phyloP scores from a whole-genome alignment of 2,329 filamentous ascomycete genomes.

The Thielaviopsis musarum region DNA sequence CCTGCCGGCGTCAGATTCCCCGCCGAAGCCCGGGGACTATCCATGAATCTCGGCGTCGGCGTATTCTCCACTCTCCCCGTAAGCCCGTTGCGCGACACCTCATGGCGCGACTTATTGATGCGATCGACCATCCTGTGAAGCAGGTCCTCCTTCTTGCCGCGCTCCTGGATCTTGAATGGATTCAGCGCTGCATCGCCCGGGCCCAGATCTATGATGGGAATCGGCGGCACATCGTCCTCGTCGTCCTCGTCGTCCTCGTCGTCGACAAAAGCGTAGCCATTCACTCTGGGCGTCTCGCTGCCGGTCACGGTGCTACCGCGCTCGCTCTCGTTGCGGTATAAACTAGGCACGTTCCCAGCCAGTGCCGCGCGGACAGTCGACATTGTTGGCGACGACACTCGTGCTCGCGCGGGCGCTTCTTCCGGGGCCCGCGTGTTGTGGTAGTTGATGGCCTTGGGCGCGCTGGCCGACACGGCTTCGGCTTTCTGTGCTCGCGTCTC shows the following conservation, averaged over 20 bases:
- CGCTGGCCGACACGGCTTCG: constrained; percentile 54
- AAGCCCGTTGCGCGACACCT: constrained; percentile 39
- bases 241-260: constrained; percentile 43
- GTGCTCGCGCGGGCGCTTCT: constrained; percentile 20
- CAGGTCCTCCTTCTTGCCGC: constrained; percentile 60
- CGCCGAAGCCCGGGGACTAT: constrained; percentile 39
- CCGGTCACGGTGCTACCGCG: constrained; percentile 23
- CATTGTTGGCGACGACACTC: constrained; percentile 63
- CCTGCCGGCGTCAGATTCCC: constrained; percentile 55
- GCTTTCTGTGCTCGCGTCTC: constrained; percentile 50
- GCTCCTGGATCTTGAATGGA: constrained; percentile 64
- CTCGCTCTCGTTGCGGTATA: constrained; percentile 41
- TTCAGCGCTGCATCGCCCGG: constrained; percentile 48
- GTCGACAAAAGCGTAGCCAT: constrained; percentile 88
- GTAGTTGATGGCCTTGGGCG: constrained; percentile 63
- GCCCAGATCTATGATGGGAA: constrained; percentile 37
- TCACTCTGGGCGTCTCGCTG: constrained; percentile 68
- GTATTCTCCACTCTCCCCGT: constrained; percentile 41
- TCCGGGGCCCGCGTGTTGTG: constrained; percentile 53
- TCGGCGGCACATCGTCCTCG: not conserved
- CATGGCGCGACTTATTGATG: constrained; percentile 55
- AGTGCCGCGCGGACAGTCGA: constrained; percentile 76
- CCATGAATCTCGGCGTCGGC: constrained; percentile 54
- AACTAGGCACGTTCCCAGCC: constrained; percentile 47
- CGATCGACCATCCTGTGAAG: constrained; percentile 78